These are phyloP conservation scores for Malassezia restricta DNA, from an alignment of 1,284 basidiomycete species.

Conservation along the genomic window DNA sequence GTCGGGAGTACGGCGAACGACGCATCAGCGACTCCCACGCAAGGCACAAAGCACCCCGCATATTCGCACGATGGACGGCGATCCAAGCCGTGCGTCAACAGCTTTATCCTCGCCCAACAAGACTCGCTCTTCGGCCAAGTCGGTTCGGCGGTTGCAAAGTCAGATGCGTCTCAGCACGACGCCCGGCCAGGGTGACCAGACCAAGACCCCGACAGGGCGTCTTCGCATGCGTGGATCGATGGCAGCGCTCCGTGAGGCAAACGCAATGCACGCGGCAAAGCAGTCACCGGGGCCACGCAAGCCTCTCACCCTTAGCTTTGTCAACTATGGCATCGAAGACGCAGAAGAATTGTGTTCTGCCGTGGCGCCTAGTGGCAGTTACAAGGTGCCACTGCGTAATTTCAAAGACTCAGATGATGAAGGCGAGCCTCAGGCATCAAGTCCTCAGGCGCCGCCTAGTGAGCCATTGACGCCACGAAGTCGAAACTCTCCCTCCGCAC, in stretches of 20 bases:
- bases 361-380: slow-evolving; percentile 36
- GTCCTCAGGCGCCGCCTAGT: neutral
- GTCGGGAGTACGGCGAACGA: too few species aligned
- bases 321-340: slow-evolving; percentile 44
- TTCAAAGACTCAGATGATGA: slow-evolving; percentile 16
- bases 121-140: neutral
- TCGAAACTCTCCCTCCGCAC: neutral
- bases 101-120: neutral
- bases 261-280: slow-evolving; percentile 6
- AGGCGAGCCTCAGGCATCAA: neutral
- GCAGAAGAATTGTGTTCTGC: slow-evolving; percentile 43
- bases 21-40: neutral
- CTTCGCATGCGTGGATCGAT: slow-evolving; percentile 13
- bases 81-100: neutral
- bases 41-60: slow-evolving; percentile 16
- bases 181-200: neutral
- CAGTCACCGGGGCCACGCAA: slow-evolving; percentile 2
- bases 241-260: slow-evolving; percentile 15
- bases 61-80: neutral
- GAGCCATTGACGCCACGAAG: neutral
- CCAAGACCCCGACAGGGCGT: neutral
- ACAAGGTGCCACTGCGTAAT: slow-evolving; percentile 36
- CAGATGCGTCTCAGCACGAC: slow-evolving; percentile 10
- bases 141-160: slow-evolving; percentile 7
- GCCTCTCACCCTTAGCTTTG: slow-evolving; percentile 25